Conservation (phyloP, 805 yeast genomes). For the Alloascoidea africana region DNA sequence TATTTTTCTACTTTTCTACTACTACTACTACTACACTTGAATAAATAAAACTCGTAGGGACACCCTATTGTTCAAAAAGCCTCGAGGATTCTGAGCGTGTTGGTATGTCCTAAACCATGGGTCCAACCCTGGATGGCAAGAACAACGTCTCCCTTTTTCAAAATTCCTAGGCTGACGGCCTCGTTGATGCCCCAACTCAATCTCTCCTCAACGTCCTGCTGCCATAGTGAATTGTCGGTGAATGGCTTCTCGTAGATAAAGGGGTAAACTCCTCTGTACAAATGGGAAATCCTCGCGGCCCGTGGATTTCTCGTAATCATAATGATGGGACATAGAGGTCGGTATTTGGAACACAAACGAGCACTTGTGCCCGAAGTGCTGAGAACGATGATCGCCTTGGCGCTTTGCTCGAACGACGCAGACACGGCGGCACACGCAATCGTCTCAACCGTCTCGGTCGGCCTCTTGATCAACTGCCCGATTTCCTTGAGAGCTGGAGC, state of each 20-base stretch:
- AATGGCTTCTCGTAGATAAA: constrained; percentile 43
- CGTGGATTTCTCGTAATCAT: constrained; percentile 78
- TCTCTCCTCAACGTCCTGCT: constrained; percentile 72
- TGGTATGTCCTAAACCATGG: constrained; percentile 84
- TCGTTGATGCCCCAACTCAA: constrained; percentile 63
- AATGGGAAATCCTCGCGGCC: constrained; percentile 73
- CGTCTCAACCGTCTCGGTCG: constrained; percentile 72
- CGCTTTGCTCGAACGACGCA: constrained; percentile 71
- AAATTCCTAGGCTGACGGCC: constrained; percentile 61
- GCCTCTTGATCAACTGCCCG: constrained; percentile 57
- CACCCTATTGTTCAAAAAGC: constrained; percentile 37
- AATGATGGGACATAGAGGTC: constrained; percentile 78
- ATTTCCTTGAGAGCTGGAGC: constrained; percentile 56
- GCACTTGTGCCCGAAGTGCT: constrained; percentile 77
- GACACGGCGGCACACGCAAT: constrained; percentile 78
- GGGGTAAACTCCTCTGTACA: constrained; percentile 86
- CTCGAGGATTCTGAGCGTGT: constrained; percentile 69
- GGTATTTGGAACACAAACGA: constrained; percentile 73
- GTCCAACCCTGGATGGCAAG: constrained; percentile 84
- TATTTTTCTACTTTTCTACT: no score
- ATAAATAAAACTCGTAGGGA: no score
- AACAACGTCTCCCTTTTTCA: constrained; percentile 62
- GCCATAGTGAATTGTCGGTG: constrained; percentile 43
- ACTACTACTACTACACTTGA: no score
- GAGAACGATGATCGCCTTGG: constrained; percentile 74